phyloP scores from a whole-genome alignment of 139 green algal species.

The Medakamo hakoo region DNA sequence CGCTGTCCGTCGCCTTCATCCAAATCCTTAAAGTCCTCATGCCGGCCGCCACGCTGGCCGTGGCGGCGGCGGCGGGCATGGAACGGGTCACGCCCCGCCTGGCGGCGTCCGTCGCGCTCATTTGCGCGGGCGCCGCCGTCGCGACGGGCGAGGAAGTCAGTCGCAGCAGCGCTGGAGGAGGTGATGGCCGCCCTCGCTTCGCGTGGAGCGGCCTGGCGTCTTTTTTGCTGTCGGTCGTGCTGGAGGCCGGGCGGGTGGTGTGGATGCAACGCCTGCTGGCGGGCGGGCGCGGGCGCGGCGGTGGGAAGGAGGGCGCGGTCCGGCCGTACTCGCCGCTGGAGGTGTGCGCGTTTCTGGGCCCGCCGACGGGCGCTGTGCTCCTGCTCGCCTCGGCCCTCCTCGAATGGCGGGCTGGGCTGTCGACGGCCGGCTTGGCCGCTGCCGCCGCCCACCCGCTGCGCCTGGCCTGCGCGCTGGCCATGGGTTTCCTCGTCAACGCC shows the following conservation, averaged over 20 bases:
- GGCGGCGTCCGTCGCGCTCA: constrained; percentile 24
- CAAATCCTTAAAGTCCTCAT: constrained; percentile 51
- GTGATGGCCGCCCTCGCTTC: no score
- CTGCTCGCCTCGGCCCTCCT: constrained; percentile 9
- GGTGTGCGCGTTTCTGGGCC: constrained; percentile 37
- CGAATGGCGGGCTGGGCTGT: constrained; percentile 18
- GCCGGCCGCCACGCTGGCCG: constrained; percentile 44
- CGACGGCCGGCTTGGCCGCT: constrained; percentile 9
- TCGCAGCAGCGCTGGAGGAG: no score
- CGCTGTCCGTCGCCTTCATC: constrained; percentile 52
- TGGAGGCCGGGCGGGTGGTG: constrained; percentile 10
- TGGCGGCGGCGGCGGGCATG: constrained; percentile 24
- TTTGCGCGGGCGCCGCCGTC: constrained; percentile 31
- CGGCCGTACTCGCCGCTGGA: constrained; percentile 10
- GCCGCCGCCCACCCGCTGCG: constrained; percentile 6
- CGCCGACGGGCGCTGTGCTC: constrained; percentile 25
- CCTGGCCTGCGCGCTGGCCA: constrained; percentile 12
- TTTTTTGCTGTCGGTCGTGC: constrained; percentile 13
- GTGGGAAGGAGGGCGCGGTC: no score
- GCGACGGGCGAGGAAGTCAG: constrained; percentile 9
- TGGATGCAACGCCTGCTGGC: constrained; percentile 14
- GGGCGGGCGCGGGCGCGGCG: no score
- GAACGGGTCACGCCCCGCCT: constrained; percentile 22
- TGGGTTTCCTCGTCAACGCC: constrained; percentile 35
- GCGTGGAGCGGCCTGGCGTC: constrained; percentile 7